Percentiles rank a stretch among this genome's conserved stretches.
Conservation (phyloP, 2,329 filamentous ascomycete species). For the Ceratocystis harringtonii region DNA sequence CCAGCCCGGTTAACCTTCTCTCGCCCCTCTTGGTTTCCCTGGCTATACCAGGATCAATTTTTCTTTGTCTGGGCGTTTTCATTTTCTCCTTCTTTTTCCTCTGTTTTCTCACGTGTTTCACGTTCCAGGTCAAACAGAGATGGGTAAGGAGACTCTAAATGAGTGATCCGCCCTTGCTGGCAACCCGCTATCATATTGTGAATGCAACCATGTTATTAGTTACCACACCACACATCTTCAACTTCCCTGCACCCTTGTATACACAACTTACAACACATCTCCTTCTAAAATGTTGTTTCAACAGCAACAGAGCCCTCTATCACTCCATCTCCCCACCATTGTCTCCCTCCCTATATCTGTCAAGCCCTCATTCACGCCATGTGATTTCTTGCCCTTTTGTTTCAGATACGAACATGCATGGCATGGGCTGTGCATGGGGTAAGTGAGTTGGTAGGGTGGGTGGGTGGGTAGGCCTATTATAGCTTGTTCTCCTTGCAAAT, state of each 20-base stretch:
- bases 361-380: not conserved
- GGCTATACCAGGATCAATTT: not conserved
- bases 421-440: not conserved
- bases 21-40: not conserved
- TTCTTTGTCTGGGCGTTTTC: not conserved
- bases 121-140: not conserved
- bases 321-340: not conserved
- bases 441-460: not conserved
- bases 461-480: not conserved
- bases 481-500: not conserved
- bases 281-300: not conserved
- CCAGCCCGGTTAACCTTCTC: not conserved
- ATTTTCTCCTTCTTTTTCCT: not conserved
- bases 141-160: no score
- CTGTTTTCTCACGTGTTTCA: not conserved
- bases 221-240: not conserved
- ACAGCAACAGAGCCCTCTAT: not conserved
- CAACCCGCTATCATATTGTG: no score
- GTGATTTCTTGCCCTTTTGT: not conserved
- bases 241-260: not conserved
- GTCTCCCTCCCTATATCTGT: not conserved
- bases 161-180: no score
- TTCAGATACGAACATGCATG: not conserved
- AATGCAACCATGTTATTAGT: no score
- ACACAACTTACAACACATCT: no score